phyloP scores from a whole-genome alignment of 495 filamentous ascomycete genomes.

The Recurvomyces mirabilis region DNA sequence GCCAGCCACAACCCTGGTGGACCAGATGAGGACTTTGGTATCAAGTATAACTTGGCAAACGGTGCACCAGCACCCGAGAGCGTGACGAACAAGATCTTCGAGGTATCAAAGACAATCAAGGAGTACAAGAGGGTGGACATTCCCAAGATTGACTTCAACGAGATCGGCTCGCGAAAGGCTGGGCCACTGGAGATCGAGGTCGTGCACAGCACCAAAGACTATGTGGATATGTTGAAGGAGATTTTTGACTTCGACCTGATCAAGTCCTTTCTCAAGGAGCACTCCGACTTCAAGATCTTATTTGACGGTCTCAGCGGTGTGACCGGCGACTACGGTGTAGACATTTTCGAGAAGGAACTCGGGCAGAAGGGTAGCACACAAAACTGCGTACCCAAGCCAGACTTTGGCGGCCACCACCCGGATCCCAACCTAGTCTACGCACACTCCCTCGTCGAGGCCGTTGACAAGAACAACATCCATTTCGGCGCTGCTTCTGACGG shows the following conservation, averaged over 20 bases:
- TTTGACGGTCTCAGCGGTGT: slow-evolving; percentile 93
- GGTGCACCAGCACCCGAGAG: slow-evolving; percentile 89
- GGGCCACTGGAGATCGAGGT: slow-evolving; percentile 86
- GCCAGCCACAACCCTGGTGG: slow-evolving; percentile 97
- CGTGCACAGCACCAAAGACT: slow-evolving; percentile 83
- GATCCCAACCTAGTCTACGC: slow-evolving; percentile 99
- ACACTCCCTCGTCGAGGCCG: slow-evolving; percentile 83
- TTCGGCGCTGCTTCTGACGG: slow-evolving; percentile 95
- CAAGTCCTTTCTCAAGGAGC: slow-evolving; percentile 73
- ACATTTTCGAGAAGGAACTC: slow-evolving; percentile 89
- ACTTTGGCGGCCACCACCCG: slow-evolving; percentile 94
- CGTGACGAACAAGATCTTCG: slow-evolving; percentile 95
- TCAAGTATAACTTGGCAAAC: slow-evolving; percentile 98
- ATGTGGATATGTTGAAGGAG: slow-evolving; percentile 87
- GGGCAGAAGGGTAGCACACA: slow-evolving; percentile 74
- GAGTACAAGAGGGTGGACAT: slow-evolving; percentile 88
- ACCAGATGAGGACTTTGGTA: slow-evolving; percentile 87
- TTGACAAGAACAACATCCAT: slow-evolving; percentile 82
- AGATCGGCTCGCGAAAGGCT: slow-evolving; percentile 72
- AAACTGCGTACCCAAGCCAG: slow-evolving; percentile 83
- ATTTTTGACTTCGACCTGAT: slow-evolving; percentile 97
- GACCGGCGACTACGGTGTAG: slow-evolving; percentile 86
- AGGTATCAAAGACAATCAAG: slow-evolving; percentile 72
- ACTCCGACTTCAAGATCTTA: slow-evolving; percentile 89
- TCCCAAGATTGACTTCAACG: slow-evolving; percentile 72